Percentiles rank a stretch among this genome's conserved stretches.
Conservation (phyloP, 176 grass and related monocot genomes). For the Carex pumila region DNA sequence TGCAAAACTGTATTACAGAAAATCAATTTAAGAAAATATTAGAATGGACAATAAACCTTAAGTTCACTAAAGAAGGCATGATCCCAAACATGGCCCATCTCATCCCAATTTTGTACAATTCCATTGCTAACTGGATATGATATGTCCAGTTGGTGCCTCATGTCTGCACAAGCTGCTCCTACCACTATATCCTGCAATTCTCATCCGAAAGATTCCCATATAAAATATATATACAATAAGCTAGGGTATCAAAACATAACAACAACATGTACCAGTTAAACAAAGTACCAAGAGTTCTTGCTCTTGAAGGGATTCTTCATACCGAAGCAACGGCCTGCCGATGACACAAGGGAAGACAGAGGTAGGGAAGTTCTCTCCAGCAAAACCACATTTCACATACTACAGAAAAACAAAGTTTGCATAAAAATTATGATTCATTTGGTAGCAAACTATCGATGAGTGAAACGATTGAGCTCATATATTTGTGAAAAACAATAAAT, state of each 20-base stretch:
- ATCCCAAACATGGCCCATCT: slow-evolving; percentile 97
- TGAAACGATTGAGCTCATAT: neutral
- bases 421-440: slow-evolving; percentile 7
- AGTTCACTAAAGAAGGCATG: slow-evolving; percentile 97
- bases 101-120: slow-evolving; percentile 98
- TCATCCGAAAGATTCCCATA: neutral
- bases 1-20: neutral
- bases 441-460: neutral
- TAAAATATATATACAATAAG: neutral
- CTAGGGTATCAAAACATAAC: neutral
- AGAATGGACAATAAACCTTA: slow-evolving; percentile 43
- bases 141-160: slow-evolving; percentile 92
- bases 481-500: neutral
- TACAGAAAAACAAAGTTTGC: too few species aligned
- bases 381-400: slow-evolving; percentile 99
- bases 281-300: slow-evolving; percentile 72
- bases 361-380: slow-evolving; percentile 84
- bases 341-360: slow-evolving; percentile 89
- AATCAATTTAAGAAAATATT: neutral
- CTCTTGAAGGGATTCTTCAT: slow-evolving; percentile 82
- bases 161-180: slow-evolving; percentile 87
- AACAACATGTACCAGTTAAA: neutral
- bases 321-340: slow-evolving; percentile 79
- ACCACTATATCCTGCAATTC: slow-evolving; percentile 76
- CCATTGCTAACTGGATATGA: slow-evolving; percentile 93